A percentile compares a stretch with the other conserved stretches of the same genome.
These are phyloP conservation scores for Poa annua DNA, from an alignment of 176 grass and related monocot species.

Conservation along the genomic window DNA sequence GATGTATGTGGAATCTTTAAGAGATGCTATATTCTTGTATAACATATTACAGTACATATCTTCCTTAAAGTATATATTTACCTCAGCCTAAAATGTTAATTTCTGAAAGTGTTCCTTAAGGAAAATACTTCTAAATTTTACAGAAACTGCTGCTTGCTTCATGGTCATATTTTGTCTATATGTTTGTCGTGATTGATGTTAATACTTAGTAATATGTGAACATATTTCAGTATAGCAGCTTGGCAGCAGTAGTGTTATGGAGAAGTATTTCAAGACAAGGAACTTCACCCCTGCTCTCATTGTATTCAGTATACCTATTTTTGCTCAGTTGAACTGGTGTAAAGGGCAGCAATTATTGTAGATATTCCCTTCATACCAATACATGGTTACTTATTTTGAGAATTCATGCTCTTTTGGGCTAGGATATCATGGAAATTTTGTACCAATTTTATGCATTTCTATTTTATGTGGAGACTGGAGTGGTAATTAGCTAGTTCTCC, in stretches of 20 bases:
- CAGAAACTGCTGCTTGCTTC: neutral
- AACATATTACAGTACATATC: neutral
- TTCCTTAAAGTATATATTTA: constrained; percentile 24
- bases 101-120: neutral
- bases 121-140: neutral
- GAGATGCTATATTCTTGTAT: constrained; percentile 2
- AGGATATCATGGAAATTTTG: neutral
- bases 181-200: neutral
- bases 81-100: neutral
- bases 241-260: neutral
- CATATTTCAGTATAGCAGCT: constrained; percentile 15
- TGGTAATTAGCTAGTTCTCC: neutral
- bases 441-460: constrained; percentile 25
- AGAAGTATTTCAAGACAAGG: neutral
- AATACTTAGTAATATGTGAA: neutral
- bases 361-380: constrained; percentile 17
- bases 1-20: neutral
- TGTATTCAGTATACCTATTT: constrained; percentile 19
- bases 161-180: constrained; percentile 14
- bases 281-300: neutral
- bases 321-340: neutral
- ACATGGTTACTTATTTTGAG: constrained; percentile 1
- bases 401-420: neutral
- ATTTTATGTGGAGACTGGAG: constrained; percentile 10
- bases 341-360: constrained; percentile 30